Evolutionary conservation across 2,329 filamentous ascomycete genomes (phyloP).

Genomic region (Akanthomyces muscarius): DNA sequence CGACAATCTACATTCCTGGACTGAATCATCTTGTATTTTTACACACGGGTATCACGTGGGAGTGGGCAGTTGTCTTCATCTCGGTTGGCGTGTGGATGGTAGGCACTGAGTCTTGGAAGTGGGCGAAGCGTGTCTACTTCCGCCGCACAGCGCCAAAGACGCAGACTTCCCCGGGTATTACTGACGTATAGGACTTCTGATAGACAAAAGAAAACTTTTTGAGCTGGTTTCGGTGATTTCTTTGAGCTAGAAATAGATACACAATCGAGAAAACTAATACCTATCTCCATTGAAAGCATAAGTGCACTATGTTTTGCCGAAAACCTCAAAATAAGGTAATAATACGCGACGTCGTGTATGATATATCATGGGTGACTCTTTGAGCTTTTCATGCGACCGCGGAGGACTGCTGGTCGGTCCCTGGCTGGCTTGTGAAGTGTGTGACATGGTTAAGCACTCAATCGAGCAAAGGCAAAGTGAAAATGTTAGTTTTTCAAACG

Average conservation of each 20-base stretch:
- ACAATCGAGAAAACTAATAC: no score
- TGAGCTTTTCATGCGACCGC: no score
- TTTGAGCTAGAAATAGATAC: not conserved
- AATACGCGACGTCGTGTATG: no score
- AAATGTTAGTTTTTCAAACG: not conserved
- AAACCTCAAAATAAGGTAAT: no score
- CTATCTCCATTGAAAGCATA: no score
- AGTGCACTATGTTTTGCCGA: no score
- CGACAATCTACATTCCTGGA: slow-evolving; percentile 63
- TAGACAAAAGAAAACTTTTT: not conserved
- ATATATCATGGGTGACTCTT: no score
- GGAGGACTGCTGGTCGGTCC: no score
- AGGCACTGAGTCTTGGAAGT: slow-evolving; percentile 65
- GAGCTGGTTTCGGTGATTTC: not conserved
- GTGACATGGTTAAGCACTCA: no score
- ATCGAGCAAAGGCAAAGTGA: no score
- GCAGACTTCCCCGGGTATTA: not conserved
- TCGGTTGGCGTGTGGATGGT: slow-evolving; percentile 58
- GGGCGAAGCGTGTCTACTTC: slow-evolving; percentile 56
- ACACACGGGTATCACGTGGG: slow-evolving; percentile 62
- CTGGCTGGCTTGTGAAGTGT: no score
- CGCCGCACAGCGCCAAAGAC: slow-evolving; percentile 28
- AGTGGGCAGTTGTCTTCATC: slow-evolving; percentile 66
- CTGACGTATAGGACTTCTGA: not conserved
- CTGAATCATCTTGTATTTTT: slow-evolving; percentile 63